Percentiles rank a stretch among this genome's conserved stretches.
Evolutionary conservation across 306 rosid species (phyloP).

Genomic region (Vigna nakashimae): DNA sequence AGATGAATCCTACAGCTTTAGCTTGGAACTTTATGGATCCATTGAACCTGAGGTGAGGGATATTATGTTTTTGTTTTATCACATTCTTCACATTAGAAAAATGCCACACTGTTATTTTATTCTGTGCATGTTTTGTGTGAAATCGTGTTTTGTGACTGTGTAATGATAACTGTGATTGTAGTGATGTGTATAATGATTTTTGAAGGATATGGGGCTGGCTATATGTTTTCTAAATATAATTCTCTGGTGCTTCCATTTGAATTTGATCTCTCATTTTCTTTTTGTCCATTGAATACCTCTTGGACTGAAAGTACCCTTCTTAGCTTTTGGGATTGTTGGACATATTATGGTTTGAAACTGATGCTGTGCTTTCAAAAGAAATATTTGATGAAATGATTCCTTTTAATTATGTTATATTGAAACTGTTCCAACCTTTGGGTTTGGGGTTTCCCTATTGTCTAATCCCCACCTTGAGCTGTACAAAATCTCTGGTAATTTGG

Average conservation of each 20-base stretch:
- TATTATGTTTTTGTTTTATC: constrained; percentile 4
- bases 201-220: background rate
- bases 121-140: constrained; percentile 14
- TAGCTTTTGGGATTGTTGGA: constrained; percentile 15
- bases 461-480: background rate
- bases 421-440: constrained; percentile 15
- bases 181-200: background rate
- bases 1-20: constrained; percentile 68
- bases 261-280: background rate
- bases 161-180: background rate
- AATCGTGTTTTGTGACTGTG: background rate
- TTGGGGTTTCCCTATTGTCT: background rate
- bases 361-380: background rate
- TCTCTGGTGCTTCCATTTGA: background rate
- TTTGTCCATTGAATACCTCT: background rate
- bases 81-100: background rate
- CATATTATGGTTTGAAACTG: constrained; percentile 4
- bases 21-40: constrained; percentile 70
- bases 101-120: background rate
- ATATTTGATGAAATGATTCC: background rate
- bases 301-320: background rate
- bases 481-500: background rate
- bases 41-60: constrained; percentile 68
- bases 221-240: background rate
- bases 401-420: background rate